Evolutionary conservation across 257 asterid species (phyloP).

Genomic region (Gynochthodes officinalis): DNA sequence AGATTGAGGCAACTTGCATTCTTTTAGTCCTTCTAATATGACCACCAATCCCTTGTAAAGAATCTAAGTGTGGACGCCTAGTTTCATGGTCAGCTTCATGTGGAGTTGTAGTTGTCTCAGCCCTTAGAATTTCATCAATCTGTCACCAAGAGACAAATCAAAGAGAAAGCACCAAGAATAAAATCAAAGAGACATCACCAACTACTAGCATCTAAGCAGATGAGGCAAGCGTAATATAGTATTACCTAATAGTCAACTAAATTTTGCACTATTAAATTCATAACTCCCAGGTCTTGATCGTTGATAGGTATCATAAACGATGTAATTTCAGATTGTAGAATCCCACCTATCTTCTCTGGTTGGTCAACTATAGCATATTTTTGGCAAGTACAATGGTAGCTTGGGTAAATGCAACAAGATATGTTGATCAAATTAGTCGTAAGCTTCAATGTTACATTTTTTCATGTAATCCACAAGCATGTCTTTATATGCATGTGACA

Average conservation of each 20-base stretch:
- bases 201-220: background rate
- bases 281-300: slow-evolving; percentile 82
- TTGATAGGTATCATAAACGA: slow-evolving; percentile 90
- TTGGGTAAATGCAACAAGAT: slow-evolving; percentile 90
- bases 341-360: slow-evolving; percentile 87
- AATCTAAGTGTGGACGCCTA: no score
- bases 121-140: no score
- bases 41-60: no score
- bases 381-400: slow-evolving; percentile 92
- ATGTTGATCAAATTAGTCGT: no score
- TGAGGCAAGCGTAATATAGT: background rate
- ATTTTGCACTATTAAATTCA: background rate
- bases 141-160: no score
- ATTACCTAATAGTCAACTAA: background rate
- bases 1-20: no score
- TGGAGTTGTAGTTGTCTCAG: no score
- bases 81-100: no score
- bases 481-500: no score
- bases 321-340: slow-evolving; percentile 77
- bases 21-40: no score
- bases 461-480: no score
- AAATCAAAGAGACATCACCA: background rate
- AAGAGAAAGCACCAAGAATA: background rate
- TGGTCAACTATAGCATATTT: slow-evolving; percentile 95
- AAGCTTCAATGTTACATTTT: no score